Evolutionary conservation across 2,329 filamentous ascomycete genomes (phyloP).

Genomic region (Chrysosphaeria jannelii): DNA sequence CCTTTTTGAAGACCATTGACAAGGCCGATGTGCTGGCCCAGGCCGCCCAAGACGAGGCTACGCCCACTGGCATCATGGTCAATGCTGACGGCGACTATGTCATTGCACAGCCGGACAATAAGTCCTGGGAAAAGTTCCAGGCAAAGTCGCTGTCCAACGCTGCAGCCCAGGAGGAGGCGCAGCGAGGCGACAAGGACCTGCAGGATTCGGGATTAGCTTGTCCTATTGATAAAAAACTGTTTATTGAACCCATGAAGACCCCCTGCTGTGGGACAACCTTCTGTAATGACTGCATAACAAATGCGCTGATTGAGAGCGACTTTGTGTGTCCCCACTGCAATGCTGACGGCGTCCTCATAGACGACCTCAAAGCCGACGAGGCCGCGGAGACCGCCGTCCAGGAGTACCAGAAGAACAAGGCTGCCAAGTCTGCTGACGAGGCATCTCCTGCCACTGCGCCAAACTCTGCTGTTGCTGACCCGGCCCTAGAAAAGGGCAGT

Average conservation of each 20-base stretch:
- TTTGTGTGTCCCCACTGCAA: constrained; percentile 83
- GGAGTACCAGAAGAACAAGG: constrained; percentile 31
- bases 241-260: constrained; percentile 96
- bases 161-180: constrained; percentile 48
- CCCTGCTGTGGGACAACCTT: constrained; percentile 96
- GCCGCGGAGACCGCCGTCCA: constrained; percentile 53
- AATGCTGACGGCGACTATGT: constrained; percentile 96
- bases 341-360: constrained; percentile 71
- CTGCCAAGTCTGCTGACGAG: too few species aligned
- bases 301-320: constrained; percentile 94
- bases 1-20: constrained; percentile 83
- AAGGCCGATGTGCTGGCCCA: constrained; percentile 52
- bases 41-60: constrained; percentile 44
- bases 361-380: constrained; percentile 63
- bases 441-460: too few species aligned
- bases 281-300: constrained; percentile 98
- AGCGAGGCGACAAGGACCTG: constrained; percentile 56
- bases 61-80: constrained; percentile 78
- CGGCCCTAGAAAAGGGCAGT: too few species aligned
- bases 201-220: constrained; percentile 75
- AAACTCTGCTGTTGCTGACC: too few species aligned
- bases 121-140: constrained; percentile 89
- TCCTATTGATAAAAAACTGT: constrained; percentile 89
- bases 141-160: constrained; percentile 73
- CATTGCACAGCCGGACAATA: constrained; percentile 82